phyloP scores from a whole-genome alignment of 169 alveolate genomes.

The Theileria luwenshuni region DNA sequence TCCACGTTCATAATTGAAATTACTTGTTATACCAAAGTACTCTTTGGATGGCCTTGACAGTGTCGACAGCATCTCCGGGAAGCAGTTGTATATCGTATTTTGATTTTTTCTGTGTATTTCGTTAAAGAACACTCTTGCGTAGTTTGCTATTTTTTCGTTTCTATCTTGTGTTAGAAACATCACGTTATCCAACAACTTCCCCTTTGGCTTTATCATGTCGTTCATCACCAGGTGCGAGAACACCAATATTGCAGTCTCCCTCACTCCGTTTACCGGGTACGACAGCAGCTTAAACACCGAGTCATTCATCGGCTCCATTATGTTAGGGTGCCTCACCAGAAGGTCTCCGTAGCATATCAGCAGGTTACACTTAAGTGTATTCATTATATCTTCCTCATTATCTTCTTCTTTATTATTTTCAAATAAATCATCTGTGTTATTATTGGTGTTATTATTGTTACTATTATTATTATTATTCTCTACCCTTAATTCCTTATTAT shows the following conservation, averaged over 20 bases:
- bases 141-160: slow-evolving; percentile 65
- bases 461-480: background rate
- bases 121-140: slow-evolving; percentile 72
- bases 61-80: slow-evolving; percentile 69
- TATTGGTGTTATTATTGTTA: background rate
- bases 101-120: slow-evolving; percentile 66
- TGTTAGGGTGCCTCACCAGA: slow-evolving; percentile 76
- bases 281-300: slow-evolving; percentile 62
- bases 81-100: slow-evolving; percentile 65
- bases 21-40: background rate
- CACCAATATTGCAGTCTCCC: slow-evolving; percentile 78
- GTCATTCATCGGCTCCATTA: slow-evolving; percentile 78
- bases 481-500: too few species aligned
- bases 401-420: background rate
- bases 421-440: background rate
- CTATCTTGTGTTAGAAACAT: slow-evolving; percentile 74
- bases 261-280: slow-evolving; percentile 67
- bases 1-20: too few species aligned
- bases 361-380: slow-evolving; percentile 64
- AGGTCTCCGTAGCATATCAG: slow-evolving; percentile 79
- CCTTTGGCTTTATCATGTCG: slow-evolving; percentile 78
- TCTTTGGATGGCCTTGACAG: slow-evolving; percentile 42
- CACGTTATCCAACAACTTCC: slow-evolving; percentile 71
- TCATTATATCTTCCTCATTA: background rate
- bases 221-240: slow-evolving; percentile 81